Base-by-base conservation (phyloP, 2,329 filamentous ascomycete species). In the Phyllachora maydis region DNA sequence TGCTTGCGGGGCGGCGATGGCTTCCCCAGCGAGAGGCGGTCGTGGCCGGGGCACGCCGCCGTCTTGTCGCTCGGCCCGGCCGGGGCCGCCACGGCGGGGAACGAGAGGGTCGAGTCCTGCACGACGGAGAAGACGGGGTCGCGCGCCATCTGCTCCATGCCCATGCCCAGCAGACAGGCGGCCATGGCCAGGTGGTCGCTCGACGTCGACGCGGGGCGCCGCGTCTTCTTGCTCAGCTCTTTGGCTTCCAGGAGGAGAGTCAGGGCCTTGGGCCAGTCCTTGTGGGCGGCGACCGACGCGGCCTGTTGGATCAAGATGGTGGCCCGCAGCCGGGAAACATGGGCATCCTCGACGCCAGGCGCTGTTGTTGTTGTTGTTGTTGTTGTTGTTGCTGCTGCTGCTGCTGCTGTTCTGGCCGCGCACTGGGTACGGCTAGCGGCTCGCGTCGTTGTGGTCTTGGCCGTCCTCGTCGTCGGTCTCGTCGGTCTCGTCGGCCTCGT, bases 81-180 rank as follows among this genome's bases (percentile, higher is more conserved):
- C 10, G 38, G 28, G 30, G 46, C 39, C 13, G 51, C 50, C 18
- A 85, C 55, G 0, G 78, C 70, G 2, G 83, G 81, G 29, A 85
- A 74, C 0, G 82, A 90, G 14, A 93, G 70, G 0, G 82, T 92
- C 1, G 88, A 93, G 37, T 98, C 88, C 21, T 85, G 78, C 10
- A 95, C 62, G 7, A 85, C 76, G 11, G 79, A 90, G 43, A 85
- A 90, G 4, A 88, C 74, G 3, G 83, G 72, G 44, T 92, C 78
- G 4, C 64, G 61, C 8, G 70, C 62, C 54, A 92, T 77, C 37
- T 73, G 61, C 22, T 73, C 65, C 36, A 75, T 56, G 30, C 71
- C 75, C 42, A 74, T 62, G 10, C 66, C 59, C 29, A 81, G 54
- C 20, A 76, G 60, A 21, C 73, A 66, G 25, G 67, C 67, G 11